These are phyloP conservation scores for Chlorella sp. DNA, from an alignment of 139 green algal genomes.

Conservation along the genomic window DNA sequence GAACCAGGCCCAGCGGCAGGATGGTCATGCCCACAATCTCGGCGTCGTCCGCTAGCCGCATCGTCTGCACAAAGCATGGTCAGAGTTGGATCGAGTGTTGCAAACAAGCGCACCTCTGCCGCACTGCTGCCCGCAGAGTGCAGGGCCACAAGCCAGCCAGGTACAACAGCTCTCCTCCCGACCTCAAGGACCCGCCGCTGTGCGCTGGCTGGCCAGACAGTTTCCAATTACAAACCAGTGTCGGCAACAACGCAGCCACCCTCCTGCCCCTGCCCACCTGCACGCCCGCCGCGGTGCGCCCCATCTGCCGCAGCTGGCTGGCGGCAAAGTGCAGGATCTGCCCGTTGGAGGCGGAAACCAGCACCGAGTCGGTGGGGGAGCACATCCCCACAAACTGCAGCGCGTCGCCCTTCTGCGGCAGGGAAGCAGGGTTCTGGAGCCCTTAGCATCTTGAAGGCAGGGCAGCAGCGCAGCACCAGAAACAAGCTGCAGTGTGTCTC, in stretches of 20 bases:
- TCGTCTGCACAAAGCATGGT: background rate
- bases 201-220: no score
- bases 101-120: no score
- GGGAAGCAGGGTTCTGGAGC: no score
- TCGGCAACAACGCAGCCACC: background rate
- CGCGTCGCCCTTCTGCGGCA: conserved; percentile 43
- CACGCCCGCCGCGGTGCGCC: conserved; percentile 3
- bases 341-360: conserved; percentile 62
- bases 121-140: no score
- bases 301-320: background rate
- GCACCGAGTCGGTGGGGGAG: conserved; percentile 42
- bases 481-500: no score
- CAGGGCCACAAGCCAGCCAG: background rate
- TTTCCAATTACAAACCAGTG: no score
- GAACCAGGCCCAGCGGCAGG: conserved; percentile 1
- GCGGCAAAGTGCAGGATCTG: conserved; percentile 49
- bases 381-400: conserved; percentile 61
- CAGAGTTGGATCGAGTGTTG: no score
- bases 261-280: background rate
- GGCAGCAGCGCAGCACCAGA: no score
- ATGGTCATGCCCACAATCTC: conserved; percentile 22
- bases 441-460: no score
- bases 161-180: no score
- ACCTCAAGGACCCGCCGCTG: no score
- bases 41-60: background rate